Base-by-base conservation (phyloP, 257 asterid species). In the Capsicum pubescens region DNA sequence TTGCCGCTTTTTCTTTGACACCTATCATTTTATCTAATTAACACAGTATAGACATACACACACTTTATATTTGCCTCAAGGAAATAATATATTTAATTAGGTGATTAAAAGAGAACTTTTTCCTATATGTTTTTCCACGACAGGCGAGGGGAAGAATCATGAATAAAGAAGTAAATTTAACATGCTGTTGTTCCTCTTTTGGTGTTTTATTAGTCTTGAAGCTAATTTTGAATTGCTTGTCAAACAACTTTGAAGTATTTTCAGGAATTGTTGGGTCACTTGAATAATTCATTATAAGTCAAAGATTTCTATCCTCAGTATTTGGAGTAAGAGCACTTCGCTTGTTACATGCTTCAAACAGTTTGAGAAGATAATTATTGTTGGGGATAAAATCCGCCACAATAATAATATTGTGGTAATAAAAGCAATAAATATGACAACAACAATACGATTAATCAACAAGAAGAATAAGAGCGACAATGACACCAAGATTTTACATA, bases 1-100 rank as follows among this genome's bases (percentile, higher is more conserved):
- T 77, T 54, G 32, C 82, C 64, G 82, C 50, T 54, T 77, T 77
- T 54, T 50, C 19, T 77, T 77, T 77, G 64, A 77, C 16, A 17
- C 82, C 82, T 32, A 54, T 54, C 82, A 26, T 77, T 77, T 50
- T 52, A 50, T 42, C 35, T 70, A 42, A 70, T 42, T 42, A 42
- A 44, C 78, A 42, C 3, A 69, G 3, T 36, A 68, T 19, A 14
- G 3, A 35, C 52, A 68, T 69, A 17, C 42, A 9, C 44, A 17
- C 55, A 16, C 35, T 70, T 11, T 74, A 74, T 7, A 50, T 72
- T 50, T 13, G 10, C 46, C 35, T 52, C 3, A 12, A 9, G 21
- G 11, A 67, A 50, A 36, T 14, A 35, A 68, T 68, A 63, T 63
- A 63, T 63, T 63, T 63, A 63, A 8, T 68, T 12, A 36, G 26